Evolutionary conservation across 2,329 filamentous ascomycete species (phyloP).

Genomic region (Aspergillus sp.): DNA sequence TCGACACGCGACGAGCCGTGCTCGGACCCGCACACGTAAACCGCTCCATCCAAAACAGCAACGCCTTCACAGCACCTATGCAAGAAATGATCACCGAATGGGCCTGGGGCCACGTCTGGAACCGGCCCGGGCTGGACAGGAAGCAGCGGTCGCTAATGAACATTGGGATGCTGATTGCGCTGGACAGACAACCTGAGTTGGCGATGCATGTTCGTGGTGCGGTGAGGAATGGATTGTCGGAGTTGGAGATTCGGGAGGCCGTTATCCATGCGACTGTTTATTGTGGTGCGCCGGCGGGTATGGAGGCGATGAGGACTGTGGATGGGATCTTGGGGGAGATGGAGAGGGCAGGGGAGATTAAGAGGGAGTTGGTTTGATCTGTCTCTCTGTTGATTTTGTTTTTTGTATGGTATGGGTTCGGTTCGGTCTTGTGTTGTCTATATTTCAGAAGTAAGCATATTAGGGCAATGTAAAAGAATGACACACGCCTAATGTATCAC

Average conservation of each 20-base stretch:
- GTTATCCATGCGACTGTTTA: constrained; percentile 52
- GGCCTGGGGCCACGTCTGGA: constrained; percentile 66
- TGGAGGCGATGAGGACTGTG: constrained; percentile 55
- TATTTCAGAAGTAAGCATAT: background rate
- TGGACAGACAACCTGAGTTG: constrained; percentile 61
- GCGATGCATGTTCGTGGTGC: constrained; percentile 64
- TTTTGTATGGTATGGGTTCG: background rate
- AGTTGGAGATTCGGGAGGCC: constrained; percentile 64
- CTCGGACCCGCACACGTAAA: constrained; percentile 64
- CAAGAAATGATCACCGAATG: constrained; percentile 65
- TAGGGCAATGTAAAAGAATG: background rate
- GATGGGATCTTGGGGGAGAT: constrained; percentile 54
- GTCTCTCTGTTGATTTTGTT: background rate
- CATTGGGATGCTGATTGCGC: constrained; percentile 63
- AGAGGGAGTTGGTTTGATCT: constrained; percentile 11
- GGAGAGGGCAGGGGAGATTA: constrained; percentile 45
- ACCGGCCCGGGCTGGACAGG: constrained; percentile 60
- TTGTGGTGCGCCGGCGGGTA: constrained; percentile 55
- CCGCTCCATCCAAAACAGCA: constrained; percentile 48
- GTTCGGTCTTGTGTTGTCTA: background rate
- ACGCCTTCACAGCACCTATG: constrained; percentile 47
- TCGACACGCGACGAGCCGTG: constrained; percentile 60
- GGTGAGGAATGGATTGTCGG: constrained; percentile 61
- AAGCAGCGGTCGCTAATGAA: constrained; percentile 64
- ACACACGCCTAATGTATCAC: background rate